These are phyloP conservation scores for Podaxis rugospora DNA, from an alignment of 768 basidiomycete species.

Conservation along the genomic window DNA sequence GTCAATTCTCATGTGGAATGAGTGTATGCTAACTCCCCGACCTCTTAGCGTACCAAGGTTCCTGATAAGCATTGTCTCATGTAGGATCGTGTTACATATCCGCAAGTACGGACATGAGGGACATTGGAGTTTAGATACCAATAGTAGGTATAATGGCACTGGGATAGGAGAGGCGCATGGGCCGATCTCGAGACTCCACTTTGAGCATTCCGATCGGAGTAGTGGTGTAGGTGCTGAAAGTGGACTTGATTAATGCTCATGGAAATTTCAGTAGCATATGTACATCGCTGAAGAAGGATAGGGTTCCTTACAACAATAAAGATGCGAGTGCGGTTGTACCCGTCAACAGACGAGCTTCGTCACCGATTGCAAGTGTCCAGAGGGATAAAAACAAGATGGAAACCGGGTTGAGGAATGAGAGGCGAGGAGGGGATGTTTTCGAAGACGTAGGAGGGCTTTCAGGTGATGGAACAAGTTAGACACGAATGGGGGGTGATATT, in stretches of 20 bases:
- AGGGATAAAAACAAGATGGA: too few species aligned
- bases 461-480: too few species aligned
- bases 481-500: too few species aligned
- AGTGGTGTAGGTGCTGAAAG: not conserved
- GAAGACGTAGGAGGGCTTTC: too few species aligned
- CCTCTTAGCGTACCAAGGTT: not conserved
- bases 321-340: too few species aligned
- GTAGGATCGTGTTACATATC: not conserved
- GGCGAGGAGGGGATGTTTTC: too few species aligned
- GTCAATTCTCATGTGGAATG: not conserved
- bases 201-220: not conserved
- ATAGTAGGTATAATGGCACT: not conserved
- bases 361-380: too few species aligned
- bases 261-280: too few species aligned
- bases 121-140: not conserved
- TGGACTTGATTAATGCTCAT: not conserved
- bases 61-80: not conserved
- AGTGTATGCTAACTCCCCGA: not conserved
- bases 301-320: too few species aligned
- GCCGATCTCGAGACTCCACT: not conserved
- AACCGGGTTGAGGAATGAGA: too few species aligned
- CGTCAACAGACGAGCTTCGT: too few species aligned
- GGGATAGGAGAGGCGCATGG: not conserved
- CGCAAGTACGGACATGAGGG: constrained; percentile 4
- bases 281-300: too few species aligned